Conservation (phyloP, 1,284 basidiomycete genomes). For the Coniophora puteana region DNA sequence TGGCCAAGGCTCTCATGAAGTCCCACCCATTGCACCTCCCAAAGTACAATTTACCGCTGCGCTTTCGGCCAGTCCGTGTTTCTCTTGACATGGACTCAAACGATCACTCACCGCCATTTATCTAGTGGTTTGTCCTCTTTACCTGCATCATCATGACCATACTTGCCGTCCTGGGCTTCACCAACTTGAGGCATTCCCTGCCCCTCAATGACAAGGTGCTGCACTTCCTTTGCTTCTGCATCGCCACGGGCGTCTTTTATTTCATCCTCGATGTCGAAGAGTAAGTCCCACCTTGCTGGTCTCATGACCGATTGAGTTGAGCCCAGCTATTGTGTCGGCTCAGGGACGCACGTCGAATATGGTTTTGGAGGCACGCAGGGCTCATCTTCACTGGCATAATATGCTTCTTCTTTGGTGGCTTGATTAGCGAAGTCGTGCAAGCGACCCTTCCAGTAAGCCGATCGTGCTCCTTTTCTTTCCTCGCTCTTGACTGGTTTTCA, state of each 20-base stretch:
- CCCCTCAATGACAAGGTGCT: constrained; percentile 82
- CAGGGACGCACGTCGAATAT: constrained; percentile 71
- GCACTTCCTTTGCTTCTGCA: constrained; percentile 77
- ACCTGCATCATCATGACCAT: constrained; percentile 61
- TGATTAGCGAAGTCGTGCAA: constrained; percentile 86
- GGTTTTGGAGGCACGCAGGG: constrained; percentile 80
- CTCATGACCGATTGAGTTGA: neutral
- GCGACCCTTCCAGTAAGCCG: constrained; percentile 73
- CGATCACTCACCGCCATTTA: constrained; percentile 8
- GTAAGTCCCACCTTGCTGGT: constrained; percentile 36
- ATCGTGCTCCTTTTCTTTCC: constrained; percentile 11
- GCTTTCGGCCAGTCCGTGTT: constrained; percentile 69
- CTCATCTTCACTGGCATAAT: constrained; percentile 64
- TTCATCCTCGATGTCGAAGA: constrained; percentile 88
- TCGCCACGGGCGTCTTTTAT: constrained; percentile 82
- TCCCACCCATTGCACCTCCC: constrained; percentile 54
- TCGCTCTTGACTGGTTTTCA: constrained; percentile 22
- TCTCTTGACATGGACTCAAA: constrained; percentile 7
- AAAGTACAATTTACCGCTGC: constrained; percentile 66
- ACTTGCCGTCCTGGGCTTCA: constrained; percentile 72
- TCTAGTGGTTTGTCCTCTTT: constrained; percentile 72
- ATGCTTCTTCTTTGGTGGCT: constrained; percentile 78
- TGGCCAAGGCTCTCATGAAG: constrained; percentile 50
- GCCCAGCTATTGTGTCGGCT: constrained; percentile 1
- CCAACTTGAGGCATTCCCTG: constrained; percentile 58